phyloP scores from a whole-genome alignment of 2,329 filamentous ascomycete species.

The Didymella pinodella region DNA sequence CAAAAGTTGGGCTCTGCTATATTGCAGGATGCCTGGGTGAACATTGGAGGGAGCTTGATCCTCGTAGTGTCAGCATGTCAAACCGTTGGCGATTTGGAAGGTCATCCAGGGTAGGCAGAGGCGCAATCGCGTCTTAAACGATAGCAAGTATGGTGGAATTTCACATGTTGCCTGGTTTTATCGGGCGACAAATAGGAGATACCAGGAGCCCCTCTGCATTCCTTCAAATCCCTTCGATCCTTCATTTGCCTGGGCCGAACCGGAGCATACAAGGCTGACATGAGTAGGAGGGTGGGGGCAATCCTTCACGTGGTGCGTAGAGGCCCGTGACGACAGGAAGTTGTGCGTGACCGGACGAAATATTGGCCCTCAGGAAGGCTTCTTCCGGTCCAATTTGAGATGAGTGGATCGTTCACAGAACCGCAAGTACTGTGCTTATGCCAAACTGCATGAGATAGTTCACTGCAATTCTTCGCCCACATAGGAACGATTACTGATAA shows the following conservation, averaged over 20 bases:
- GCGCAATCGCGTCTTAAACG: neutral
- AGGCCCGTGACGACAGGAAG: no score
- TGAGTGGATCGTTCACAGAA: neutral
- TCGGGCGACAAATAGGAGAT: neutral
- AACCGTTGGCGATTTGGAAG: neutral
- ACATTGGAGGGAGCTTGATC: neutral
- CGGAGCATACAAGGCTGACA: neutral
- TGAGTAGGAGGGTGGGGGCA: neutral
- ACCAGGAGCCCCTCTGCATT: neutral
- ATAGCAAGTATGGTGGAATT: neutral
- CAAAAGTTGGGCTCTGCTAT: neutral
- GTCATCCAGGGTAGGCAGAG: neutral
- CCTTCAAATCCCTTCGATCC: neutral
- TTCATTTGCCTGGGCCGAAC: neutral
- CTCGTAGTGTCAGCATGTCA: neutral
- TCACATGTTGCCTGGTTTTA: neutral
- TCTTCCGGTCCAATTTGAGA: neutral
- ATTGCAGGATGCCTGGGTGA: neutral
- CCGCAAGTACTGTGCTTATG: constrained; percentile 3
- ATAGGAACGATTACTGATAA: neutral
- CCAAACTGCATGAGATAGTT: neutral
- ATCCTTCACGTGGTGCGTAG: no score
- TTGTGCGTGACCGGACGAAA: no score
- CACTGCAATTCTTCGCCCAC: neutral
- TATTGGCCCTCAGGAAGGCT: neutral